Evolutionary conservation across 345 rosid species (phyloP).

Genomic region (Cardiospermum halicacabum): DNA sequence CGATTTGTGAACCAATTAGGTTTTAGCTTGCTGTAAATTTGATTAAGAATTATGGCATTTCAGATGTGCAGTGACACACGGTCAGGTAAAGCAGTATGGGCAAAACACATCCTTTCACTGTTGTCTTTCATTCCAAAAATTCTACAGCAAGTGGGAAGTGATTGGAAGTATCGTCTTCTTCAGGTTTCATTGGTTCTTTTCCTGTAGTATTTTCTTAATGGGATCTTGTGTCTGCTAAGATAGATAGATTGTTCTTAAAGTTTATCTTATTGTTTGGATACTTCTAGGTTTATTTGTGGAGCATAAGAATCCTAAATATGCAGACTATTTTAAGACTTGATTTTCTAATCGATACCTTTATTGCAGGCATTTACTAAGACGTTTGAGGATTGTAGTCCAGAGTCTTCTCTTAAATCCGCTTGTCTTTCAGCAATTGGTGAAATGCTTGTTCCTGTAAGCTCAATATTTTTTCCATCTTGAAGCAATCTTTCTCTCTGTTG

Average conservation of each 20-base stretch:
- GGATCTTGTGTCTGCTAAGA: conserved; percentile 1
- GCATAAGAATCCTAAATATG: conserved; percentile 2
- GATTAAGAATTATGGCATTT: conserved; percentile 17
- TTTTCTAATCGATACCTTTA: conserved; percentile 12
- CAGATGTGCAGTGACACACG: conserved; percentile 42
- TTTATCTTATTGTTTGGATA: not conserved
- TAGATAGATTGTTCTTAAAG: conserved; percentile 3
- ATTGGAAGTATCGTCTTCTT: conserved; percentile 61
- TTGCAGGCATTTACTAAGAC: conserved; percentile 78
- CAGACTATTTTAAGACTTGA: not conserved
- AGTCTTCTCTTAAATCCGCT: conserved; percentile 54
- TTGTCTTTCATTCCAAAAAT: conserved; percentile 69
- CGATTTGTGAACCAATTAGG: not conserved
- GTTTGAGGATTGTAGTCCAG: conserved; percentile 58
- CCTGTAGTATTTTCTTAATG: conserved; percentile 7
- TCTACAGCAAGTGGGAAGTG: conserved; percentile 31
- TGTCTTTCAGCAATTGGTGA: conserved; percentile 57
- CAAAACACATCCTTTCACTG: conserved; percentile 43
- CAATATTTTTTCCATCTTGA: not conserved
- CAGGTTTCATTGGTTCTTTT: conserved; percentile 46
- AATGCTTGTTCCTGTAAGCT: conserved; percentile 74
- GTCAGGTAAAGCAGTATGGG: conserved; percentile 36
- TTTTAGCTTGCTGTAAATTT: conserved; percentile 6
- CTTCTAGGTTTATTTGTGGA: not conserved
- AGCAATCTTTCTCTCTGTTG: not conserved